These are phyloP conservation scores for Dryas drummondii DNA, from an alignment of 306 rosid species.

Conservation along the genomic window DNA sequence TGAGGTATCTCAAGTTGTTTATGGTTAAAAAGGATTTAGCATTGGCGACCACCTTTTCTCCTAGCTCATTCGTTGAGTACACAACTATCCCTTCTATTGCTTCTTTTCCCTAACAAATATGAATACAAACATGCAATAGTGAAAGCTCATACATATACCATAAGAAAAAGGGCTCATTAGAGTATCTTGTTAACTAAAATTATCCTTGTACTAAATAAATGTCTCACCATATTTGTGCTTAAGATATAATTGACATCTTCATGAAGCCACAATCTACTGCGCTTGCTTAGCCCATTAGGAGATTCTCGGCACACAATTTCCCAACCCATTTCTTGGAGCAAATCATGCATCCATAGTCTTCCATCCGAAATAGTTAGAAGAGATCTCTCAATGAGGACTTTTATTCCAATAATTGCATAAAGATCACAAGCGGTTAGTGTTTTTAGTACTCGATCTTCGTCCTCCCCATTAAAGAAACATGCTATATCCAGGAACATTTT, in stretches of 20 bases:
- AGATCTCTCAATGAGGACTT: neutral
- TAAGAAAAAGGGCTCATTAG: no score
- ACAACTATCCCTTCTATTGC: constrained; percentile 11
- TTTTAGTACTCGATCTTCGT: neutral
- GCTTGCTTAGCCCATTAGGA: neutral
- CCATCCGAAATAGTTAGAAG: neutral
- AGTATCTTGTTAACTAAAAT: no score
- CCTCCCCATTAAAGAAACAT: no score
- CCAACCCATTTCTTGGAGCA: no score
- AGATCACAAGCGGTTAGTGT: neutral
- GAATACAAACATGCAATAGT: no score
- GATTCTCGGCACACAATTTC: neutral
- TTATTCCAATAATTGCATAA: neutral
- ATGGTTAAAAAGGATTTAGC: constrained; percentile 28
- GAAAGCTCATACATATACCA: no score
- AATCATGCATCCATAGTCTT: constrained; percentile 5
- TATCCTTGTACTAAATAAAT: no score
- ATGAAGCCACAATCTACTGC: constrained; percentile 6
- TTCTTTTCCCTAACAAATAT: constrained; percentile 6
- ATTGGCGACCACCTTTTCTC: neutral
- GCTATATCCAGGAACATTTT: no score
- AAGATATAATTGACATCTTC: neutral
- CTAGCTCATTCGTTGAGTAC: neutral
- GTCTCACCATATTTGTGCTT: no score
- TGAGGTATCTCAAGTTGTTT: constrained; percentile 23